Percentiles rank a stretch among this genome's conserved stretches.
Conservation (phyloP, 768 basidiomycete species). For the Lenzites betulinus region DNA sequence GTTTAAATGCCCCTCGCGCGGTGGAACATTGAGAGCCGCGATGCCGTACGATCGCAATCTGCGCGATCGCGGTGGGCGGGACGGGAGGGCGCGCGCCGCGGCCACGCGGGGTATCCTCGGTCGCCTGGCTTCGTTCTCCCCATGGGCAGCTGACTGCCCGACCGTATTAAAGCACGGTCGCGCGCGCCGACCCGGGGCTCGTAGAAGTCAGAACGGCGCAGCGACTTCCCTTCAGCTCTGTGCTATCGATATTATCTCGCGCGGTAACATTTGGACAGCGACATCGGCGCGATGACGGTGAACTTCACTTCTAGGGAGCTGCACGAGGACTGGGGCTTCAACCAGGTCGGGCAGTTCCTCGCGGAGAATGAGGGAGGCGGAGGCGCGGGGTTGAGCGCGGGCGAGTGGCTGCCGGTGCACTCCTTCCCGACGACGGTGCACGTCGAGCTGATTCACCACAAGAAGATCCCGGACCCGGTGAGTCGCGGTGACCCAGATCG, state of each 20-base stretch:
- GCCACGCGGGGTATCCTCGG: slow-evolving; percentile 10
- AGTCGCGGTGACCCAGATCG: no score
- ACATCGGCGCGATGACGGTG: slow-evolving; percentile 12
- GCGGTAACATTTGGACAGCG: no score
- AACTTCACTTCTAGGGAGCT: slow-evolving; percentile 31
- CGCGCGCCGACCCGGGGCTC: no score
- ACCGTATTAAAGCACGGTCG: no score
- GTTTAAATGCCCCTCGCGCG: no score
- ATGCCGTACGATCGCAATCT: neutral
- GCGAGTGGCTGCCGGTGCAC: slow-evolving; percentile 66
- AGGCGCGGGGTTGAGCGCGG: slow-evolving; percentile 52
- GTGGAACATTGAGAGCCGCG: slow-evolving; percentile 2
- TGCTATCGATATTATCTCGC: no score
- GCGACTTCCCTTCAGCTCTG: no score
- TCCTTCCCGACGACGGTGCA: slow-evolving; percentile 86
- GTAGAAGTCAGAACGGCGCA: no score
- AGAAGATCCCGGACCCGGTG: slow-evolving; percentile 83
- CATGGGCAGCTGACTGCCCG: slow-evolving; percentile 8
- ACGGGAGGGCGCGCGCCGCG: neutral
- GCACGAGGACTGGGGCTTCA: slow-evolving; percentile 62
- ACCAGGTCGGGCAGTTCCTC: slow-evolving; percentile 60
- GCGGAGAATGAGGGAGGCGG: no score
- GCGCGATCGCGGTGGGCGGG: slow-evolving; percentile 7
- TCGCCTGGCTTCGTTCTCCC: neutral
- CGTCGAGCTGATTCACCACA: slow-evolving; percentile 74